Evolutionary conservation across 768 basidiomycete species (phyloP).

Genomic region (Pisolithus albus): DNA sequence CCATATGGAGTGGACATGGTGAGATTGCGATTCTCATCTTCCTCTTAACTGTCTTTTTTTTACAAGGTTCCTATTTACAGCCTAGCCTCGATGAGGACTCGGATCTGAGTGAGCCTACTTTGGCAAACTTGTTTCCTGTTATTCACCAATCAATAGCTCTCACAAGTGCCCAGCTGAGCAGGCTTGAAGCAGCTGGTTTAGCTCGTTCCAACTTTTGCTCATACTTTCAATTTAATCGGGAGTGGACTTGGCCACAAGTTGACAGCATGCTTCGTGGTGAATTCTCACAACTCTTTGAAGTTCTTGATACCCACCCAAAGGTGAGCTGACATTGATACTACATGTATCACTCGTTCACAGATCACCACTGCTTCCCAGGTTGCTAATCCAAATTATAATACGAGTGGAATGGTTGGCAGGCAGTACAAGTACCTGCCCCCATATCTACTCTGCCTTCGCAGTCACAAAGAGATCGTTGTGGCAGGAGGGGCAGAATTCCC

Average conservation of each 20-base stretch:
- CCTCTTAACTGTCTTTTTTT: neutral
- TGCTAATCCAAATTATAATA: no score
- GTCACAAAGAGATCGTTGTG: no score
- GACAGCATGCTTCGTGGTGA: no score
- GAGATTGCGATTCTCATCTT: neutral
- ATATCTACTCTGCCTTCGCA: no score
- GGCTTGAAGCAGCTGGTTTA: neutral
- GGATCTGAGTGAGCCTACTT: neutral
- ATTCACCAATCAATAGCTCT: neutral
- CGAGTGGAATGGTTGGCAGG: no score
- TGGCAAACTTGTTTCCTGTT: neutral
- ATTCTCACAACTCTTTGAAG: no score
- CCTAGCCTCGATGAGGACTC: neutral
- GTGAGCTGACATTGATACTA: no score
- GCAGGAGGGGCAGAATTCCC: no score
- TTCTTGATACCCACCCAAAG: no score
- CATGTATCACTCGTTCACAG: no score
- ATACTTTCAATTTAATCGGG: neutral
- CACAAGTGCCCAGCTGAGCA: constrained; percentile 1
- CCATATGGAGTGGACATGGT: neutral
- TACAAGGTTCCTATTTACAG: neutral
- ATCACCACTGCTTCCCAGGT: no score
- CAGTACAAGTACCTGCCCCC: no score
- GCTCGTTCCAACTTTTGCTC: neutral
- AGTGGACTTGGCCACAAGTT: neutral